A percentile compares a stretch with the other conserved stretches of the same genome.
phyloP scores from a whole-genome alignment of 768 basidiomycete genomes.

The Lactifluus rugatus region DNA sequence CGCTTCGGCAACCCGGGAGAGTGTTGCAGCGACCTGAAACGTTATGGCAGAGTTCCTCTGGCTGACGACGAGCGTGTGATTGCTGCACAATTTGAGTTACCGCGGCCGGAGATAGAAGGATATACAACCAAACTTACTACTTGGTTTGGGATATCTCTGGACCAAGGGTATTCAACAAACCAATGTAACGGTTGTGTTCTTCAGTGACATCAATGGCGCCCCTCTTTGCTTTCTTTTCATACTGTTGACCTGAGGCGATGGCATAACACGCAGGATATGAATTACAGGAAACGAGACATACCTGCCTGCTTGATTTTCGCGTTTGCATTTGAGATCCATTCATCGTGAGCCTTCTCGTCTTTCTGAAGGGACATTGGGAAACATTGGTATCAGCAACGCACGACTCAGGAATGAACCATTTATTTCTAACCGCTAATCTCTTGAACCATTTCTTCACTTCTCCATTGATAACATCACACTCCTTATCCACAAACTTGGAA shows the following conservation, averaged over 20 bases:
- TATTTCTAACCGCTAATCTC: conserved; percentile 57
- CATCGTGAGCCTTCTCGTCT: conserved; percentile 73
- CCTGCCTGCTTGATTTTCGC: conserved; percentile 71
- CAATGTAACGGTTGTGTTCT: conserved; percentile 71
- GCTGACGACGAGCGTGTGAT: conserved; percentile 53
- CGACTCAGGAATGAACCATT: background rate
- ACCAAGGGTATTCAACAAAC: conserved; percentile 57
- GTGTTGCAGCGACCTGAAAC: conserved; percentile 50
- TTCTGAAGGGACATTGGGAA: conserved; percentile 37
- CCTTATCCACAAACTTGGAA: conserved; percentile 63
- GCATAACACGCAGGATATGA: background rate
- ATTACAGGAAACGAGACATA: conserved; percentile 21
- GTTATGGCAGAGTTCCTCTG: conserved; percentile 51
- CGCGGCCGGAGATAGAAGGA: background rate
- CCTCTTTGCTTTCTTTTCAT: conserved; percentile 77
- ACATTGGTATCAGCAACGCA: background rate
- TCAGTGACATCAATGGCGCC: conserved; percentile 55
- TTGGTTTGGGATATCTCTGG: conserved; percentile 76
- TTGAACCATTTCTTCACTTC: conserved; percentile 85
- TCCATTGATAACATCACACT: conserved; percentile 50
- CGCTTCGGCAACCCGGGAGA: conserved; percentile 66
- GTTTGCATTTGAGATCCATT: conserved; percentile 55
- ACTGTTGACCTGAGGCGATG: conserved; percentile 43
- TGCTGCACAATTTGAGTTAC: conserved; percentile 32
- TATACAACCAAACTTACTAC: conserved; percentile 47